A percentile compares a stretch with the other conserved stretches of the same genome.
These are phyloP conservation scores for Suhomyces sp. DNA, from an alignment of 805 yeast species.

Conservation along the genomic window DNA sequence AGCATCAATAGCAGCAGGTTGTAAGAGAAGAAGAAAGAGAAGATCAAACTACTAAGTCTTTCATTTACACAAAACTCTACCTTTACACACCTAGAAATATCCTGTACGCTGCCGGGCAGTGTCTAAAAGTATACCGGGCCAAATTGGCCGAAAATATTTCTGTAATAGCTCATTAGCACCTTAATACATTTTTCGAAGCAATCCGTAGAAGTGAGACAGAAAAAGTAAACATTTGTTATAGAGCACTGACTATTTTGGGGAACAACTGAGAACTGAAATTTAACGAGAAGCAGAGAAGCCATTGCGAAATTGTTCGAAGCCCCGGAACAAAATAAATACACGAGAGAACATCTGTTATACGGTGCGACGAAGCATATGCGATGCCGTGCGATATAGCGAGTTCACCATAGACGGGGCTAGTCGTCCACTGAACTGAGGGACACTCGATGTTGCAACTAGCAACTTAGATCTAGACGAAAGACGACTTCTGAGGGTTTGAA, in stretches of 20 bases:
- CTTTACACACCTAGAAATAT: background rate
- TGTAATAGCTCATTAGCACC: background rate
- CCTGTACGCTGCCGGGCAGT: conserved; percentile 5
- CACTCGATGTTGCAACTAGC: background rate
- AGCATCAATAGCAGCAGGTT: conserved; percentile 15
- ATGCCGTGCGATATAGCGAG: background rate
- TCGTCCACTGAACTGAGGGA: too few species aligned
- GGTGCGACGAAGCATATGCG: background rate
- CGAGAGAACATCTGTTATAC: background rate
- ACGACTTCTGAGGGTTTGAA: background rate
- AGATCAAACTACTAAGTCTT: conserved; percentile 23
- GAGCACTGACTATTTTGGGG: background rate
- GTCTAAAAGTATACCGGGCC: background rate
- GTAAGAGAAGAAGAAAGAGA: conserved; percentile 34
- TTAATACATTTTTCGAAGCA: background rate
- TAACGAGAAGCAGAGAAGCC: background rate
- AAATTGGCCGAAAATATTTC: background rate
- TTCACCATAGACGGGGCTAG: too few species aligned
- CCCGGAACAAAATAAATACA: background rate
- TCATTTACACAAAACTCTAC: background rate
- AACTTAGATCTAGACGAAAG: background rate
- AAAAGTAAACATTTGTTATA: background rate
- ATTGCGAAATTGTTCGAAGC: background rate
- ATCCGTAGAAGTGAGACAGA: background rate
- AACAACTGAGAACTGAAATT: background rate